Evolutionary conservation across 1,284 basidiomycete species (phyloP), one percentile per base, ranked within the genome.

Genomic region (Leccinum fuscescens): DNA sequence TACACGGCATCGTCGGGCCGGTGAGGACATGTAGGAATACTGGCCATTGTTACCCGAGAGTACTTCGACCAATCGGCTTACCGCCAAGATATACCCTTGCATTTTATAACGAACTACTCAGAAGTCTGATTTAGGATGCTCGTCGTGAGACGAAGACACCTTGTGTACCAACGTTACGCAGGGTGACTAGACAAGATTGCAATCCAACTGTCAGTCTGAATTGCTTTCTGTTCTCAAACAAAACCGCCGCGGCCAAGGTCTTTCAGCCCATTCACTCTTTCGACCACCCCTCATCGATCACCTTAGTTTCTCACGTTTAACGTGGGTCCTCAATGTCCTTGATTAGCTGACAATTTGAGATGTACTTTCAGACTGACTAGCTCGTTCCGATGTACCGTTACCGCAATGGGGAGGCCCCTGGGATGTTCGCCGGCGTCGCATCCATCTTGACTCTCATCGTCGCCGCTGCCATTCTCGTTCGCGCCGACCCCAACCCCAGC

Each of bases 401-500:
- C n/a, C 56, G 52, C 57, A 50, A 56, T n/a, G 33, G 20, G 27
- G 31, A 49, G 17, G 11, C 22, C 24, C 22, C 20, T 49, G 68
- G 52, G 22, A 67, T 61, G 68, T 83, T 86, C 81, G 76, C 82
- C 67, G 69, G 72, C 50, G 67, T 76, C 49, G 31, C 49, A 55
- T 67, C 75, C 59, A 64, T 78, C 62, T 71, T 83, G 57, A 69
- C 76, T 52, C 69, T 79, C 64, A 68, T 83, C 50, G 66, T 82
- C 51, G 71, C 79, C 54, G 70, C 78, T 39, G 71, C 74, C 35
- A 57, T 78, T 35, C 60, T 77, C 51, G 80, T 76, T 31, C 76
- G 67, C 54, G 86, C 86, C 20, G 80, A 82, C 49, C 82, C 83
- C 5, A 72, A 65, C n/a, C 88, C 89, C 17, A 80, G 64, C 44